Base-by-base conservation (phyloP, 768 basidiomycete species). In the Psilocybe cyanescens region DNA sequence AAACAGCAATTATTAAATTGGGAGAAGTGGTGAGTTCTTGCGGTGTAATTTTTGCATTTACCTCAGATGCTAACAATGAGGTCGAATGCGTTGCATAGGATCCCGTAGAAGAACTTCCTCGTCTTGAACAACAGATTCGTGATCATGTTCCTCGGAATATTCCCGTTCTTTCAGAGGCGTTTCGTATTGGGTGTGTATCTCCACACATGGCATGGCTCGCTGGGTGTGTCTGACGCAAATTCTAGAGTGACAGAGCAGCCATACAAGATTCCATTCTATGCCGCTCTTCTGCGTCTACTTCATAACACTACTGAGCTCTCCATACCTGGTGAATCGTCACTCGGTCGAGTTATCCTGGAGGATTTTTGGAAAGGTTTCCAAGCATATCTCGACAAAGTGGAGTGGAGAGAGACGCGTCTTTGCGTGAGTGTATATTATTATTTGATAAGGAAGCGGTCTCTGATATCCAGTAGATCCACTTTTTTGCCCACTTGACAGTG, bases 361-460 rank as follows among this genome's bases (percentile, higher is more conserved):
- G 95, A 99, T 70, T 90, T 95, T 60, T 91, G 91, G 86, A 92
- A 91, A 74, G 91, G 91, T 2, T 97, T 98, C 72, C 92, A 95
- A 68, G 83, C 86, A 2, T 94, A 89, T 71, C 79, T 98, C 19
- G 95, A 97, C 75, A 92, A 92, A 64, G 78, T 95, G 29, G 87
- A 91, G 57, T 98, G 96, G 97, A 83, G 94, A 68, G 92, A 96
- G 66, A 89, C 91, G 47, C 86, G 96, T 62, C 81, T 95, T 70
- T 91, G 90, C 65, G 95, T 97, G 70, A 75, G 94, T 79, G 55
- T 33, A 44, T 14, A 12, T 12, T 4, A 16, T 48, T 9, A 11
- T 24, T 4, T 19, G 31, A 50, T 50, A 17, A 11, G 29, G 1
- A 16, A 4, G 9, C 37, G 11, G 52, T 59, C 41, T 41, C 57